These are phyloP conservation scores for Avicennia marina DNA, from an alignment of 257 asterid genomes.

Conservation along the genomic window DNA sequence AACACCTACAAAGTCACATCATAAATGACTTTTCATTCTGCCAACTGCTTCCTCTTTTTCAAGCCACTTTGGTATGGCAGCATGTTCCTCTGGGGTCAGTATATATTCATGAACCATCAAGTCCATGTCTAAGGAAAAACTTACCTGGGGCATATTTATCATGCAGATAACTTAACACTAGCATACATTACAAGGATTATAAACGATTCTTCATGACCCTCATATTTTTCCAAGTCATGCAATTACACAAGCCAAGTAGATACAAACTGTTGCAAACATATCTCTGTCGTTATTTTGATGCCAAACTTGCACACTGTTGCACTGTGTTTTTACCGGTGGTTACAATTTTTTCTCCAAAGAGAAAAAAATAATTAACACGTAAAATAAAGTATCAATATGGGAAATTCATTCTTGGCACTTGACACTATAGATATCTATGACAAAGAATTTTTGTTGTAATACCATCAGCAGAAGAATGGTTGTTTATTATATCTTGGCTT, in stretches of 20 bases:
- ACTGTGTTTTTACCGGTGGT: neutral
- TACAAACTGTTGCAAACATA: neutral
- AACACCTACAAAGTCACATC: neutral
- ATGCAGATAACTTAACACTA: neutral
- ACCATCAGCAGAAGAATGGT: neutral
- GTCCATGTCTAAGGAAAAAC: neutral
- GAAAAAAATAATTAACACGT: neutral
- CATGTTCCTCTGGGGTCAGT: neutral
- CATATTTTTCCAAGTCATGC: neutral
- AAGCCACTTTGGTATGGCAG: neutral
- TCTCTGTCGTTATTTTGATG: neutral
- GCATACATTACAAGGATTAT: neutral
- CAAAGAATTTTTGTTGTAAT: neutral
- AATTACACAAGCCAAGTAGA: neutral
- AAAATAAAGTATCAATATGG: neutral
- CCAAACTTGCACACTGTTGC: neutral
- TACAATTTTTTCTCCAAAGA: neutral
- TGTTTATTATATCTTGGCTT: neutral
- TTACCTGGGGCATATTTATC: neutral
- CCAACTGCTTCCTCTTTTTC: slow-evolving; percentile 1
- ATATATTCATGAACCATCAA: neutral
- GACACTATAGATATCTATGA: neutral
- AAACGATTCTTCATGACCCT: neutral
- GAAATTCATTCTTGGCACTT: neutral
- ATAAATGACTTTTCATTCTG: neutral